Evolutionary conservation across 768 basidiomycete species (phyloP), one percentile per base, ranked within the genome.

Genomic region (Russula sp.): DNA sequence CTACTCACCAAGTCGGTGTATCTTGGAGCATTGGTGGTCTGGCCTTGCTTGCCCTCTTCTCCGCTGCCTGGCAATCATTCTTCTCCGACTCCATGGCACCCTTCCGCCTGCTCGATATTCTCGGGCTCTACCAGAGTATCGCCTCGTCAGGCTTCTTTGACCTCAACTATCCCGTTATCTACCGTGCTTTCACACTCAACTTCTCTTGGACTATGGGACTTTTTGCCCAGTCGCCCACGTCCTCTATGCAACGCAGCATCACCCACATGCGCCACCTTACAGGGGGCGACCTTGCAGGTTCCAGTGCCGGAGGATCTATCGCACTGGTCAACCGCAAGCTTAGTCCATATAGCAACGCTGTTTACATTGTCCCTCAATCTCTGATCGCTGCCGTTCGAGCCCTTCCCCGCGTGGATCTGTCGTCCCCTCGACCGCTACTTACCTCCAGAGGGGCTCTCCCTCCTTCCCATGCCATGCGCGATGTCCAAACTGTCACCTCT

Each of bases 191-290:
- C 68, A 79, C 89, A 2, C 78, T 87, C 70, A 98, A 98, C 70
- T 97, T 96, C 68, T 83, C 87, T 0, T 98, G 94, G 94, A 81
- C 90, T 0, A 74, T 96, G 71, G 91, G 92, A 0, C 75, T 98
- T 13, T 82, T 92, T 60, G 73, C 81, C 22, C 73, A 75, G 37
- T 81, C 83, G 0, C 68, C 80, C 2, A 73, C 77, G 11, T 84
- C 85, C 13, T 75, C 80, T 14, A 77, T 97, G 55, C 91, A 98
- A 69, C 71, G 73, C 27, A 84, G 91, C 20, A 94, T 98, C 69
- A 84, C 91, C 70, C 79, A 75, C 67, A 88, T 96, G 87, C 86
- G 95, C 7, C 81, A 85, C 64, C 77, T 81, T 50, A 98, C 95
- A 0, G 95, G 94, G 7, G 92, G 91, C 2, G 77, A 80, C 57